Evolutionary conservation across 2,329 filamentous ascomycete species (phyloP).

Genomic region (Xylaria hypoxylon): DNA sequence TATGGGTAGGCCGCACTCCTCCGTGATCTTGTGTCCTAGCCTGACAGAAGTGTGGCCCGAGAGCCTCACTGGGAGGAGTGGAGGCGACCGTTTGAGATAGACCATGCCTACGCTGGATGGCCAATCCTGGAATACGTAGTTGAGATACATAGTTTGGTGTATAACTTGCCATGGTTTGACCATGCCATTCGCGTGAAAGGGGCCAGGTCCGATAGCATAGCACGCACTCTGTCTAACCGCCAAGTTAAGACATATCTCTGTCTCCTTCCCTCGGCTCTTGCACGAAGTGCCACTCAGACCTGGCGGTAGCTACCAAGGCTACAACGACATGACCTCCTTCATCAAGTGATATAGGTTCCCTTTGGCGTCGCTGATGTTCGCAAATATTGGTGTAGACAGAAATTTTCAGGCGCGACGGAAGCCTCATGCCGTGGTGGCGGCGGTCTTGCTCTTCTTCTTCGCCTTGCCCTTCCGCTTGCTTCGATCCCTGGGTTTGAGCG

Average conservation of each 20-base stretch:
- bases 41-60: background rate
- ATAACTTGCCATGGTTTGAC: slow-evolving; percentile 8
- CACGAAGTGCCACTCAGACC: background rate
- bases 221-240: slow-evolving; percentile 1
- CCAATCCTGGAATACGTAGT: background rate
- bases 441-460: slow-evolving; percentile 74
- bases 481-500: slow-evolving; percentile 91
- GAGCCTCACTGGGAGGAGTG: background rate
- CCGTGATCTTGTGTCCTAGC: background rate
- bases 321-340: background rate
- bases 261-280: background rate
- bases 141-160: background rate
- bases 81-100: background rate
- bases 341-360: background rate
- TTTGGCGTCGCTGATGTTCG: slow-evolving; percentile 1
- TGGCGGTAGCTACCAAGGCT: background rate
- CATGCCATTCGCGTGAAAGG: background rate
- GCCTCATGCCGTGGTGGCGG: slow-evolving; percentile 35
- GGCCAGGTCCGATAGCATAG: background rate
- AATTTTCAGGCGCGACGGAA: background rate
- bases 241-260: background rate
- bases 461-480: slow-evolving; percentile 87
- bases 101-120: background rate
- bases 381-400: background rate
- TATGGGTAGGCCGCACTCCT: background rate